Conservation (phyloP, 1,284 basidiomycete genomes). For the Heterobasidion occidentale region DNA sequence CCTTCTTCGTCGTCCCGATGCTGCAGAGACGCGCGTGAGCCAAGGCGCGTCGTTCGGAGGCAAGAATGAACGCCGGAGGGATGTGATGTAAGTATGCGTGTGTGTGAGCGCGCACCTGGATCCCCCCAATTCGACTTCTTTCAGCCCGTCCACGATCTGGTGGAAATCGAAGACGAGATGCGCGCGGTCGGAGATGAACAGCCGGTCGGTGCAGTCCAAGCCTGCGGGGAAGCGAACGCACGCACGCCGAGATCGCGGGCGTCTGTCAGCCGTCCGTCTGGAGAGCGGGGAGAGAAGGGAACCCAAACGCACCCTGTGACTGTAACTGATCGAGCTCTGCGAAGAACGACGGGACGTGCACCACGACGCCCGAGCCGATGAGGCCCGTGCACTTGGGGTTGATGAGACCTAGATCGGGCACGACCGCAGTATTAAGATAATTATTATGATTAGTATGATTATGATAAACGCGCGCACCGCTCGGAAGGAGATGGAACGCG, state of each 20-base stretch:
- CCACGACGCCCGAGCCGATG: constrained; percentile 92
- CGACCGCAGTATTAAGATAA: not conserved
- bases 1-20: constrained; percentile 97
- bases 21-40: constrained; percentile 25
- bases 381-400: constrained; percentile 84
- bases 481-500: constrained; percentile 94
- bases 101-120: constrained; percentile 50
- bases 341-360: constrained; percentile 95
- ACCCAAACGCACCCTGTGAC: constrained; percentile 59
- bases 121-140: constrained; percentile 95
- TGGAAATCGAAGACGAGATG: constrained; percentile 99
- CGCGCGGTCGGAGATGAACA: constrained; percentile 94
- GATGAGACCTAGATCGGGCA: constrained; percentile 60
- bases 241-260: too few species aligned
- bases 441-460: not conserved
- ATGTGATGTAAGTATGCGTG: not conserved
- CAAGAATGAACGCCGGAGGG: not conserved
- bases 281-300: not conserved
- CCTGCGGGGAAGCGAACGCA: constrained; percentile 36
- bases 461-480: constrained; percentile 49
- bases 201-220: constrained; percentile 77
- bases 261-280: not conserved
- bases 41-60: not conserved
- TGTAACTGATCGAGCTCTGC: constrained; percentile 85
- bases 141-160: constrained; percentile 97